Evolutionary conservation across 768 basidiomycete species (phyloP), one percentile per base, ranked within the genome.

Genomic region (Botryobasidium botryosum): DNA sequence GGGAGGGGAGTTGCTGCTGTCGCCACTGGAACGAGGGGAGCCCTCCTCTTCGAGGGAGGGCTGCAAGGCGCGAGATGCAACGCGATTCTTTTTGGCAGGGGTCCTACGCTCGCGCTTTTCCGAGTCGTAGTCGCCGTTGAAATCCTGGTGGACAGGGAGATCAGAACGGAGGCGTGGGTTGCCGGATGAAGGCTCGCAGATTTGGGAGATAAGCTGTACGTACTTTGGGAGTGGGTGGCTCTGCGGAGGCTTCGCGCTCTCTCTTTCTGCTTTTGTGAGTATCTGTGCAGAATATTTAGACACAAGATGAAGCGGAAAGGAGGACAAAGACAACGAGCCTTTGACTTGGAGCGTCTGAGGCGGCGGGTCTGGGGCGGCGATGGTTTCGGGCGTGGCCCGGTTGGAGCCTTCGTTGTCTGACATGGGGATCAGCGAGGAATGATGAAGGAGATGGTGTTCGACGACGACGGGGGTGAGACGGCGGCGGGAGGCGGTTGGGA

Each of bases 1-100:
- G 1, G 61, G 54, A 17, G 55, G 39, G 4, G 62, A 57, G 18
- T 37, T 39, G 20, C 15, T 20, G 17, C 23, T 20, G 17, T 48
- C 46, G 35, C 18, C 27, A 23, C 39, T 38, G 31, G 45, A 10
- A 23, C 32, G 48, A 8, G 48, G 23, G n/a, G 47, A 48, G 20
- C 18, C 25, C 28, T 62, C 62, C 25, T 62, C 55, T 26, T 57
- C 47, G 0, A n/a, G n/a, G n/a, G n/a, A n/a, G n/a, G n/a, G n/a
- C n/a, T n/a, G n/a, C n/a, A n/a, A n/a, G n/a, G 79, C 75, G 41
- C 73, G 58, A 52, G 71, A 77, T 41, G 83, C 63, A 10, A 70
- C 64, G 41, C 78, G 67, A 53, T 83, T 82, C 67, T 80, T 84
- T 69, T 85, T 84, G 31, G 78, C 71, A 1, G 79, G 79, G 3